These are phyloP conservation scores for Hydnomerulius pinastri DNA, from an alignment of 768 basidiomycete genomes.

Conservation along the genomic window DNA sequence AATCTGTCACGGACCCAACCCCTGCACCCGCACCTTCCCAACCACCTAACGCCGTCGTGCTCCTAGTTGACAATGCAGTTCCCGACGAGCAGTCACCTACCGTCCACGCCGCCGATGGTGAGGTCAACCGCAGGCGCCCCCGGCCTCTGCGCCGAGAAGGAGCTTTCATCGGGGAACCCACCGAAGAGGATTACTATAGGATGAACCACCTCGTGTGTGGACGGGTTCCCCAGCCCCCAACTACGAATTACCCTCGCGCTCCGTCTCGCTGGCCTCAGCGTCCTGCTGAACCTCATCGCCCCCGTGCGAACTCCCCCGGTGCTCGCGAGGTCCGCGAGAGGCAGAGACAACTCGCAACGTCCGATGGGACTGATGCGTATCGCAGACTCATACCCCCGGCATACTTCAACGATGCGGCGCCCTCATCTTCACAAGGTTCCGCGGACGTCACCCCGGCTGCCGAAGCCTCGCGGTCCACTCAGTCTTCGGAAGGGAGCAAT, in stretches of 20 bases:
- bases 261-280: slow-evolving; percentile 16
- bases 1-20: not conserved
- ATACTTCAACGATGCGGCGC: not conserved
- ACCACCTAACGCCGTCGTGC: slow-evolving; percentile 23
- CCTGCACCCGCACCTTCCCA: slow-evolving; percentile 1
- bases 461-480: not conserved
- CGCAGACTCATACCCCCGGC: slow-evolving; percentile 9
- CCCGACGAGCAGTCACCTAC: too few relatives aligned
- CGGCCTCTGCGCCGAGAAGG: slow-evolving; percentile 22
- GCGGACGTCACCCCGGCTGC: slow-evolving; percentile 1
- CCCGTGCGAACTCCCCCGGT: not conserved
- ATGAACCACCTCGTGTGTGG: slow-evolving; percentile 13
- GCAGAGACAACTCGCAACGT: slow-evolving; percentile 5
- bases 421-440: not conserved
- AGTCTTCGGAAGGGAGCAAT: not conserved
- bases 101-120: slow-evolving; percentile 19
- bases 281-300: not conserved
- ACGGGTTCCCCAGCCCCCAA: slow-evolving; percentile 9
- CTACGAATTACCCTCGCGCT: not conserved
- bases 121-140: slow-evolving; percentile 7
- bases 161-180: slow-evolving; percentile 16
- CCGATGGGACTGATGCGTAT: slow-evolving; percentile 11
- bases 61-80: slow-evolving; percentile 10
- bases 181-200: slow-evolving; percentile 6
- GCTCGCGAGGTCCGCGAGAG: slow-evolving; percentile 8